These are phyloP conservation scores for bread wheat (Triticum aestivum) DNA, from an alignment of 176 grass and related monocot genomes.

Conservation along the genomic window IWGSC_CS_RefSeq_v2.1 NC_057810.1:722867767-722868266, in stretches of 20 bases:
- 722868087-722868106: constrained; percentile 11
- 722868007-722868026: constrained; percentile 3
- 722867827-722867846: neutral
- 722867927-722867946: neutral
- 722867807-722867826: neutral
- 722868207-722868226: neutral
- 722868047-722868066: neutral
- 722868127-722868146: neutral
- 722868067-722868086: neutral
- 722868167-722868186: constrained; percentile 33
- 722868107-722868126: constrained; percentile 27
- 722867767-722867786: neutral
- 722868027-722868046: constrained; percentile 2
- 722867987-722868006: neutral
- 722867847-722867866: neutral
- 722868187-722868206: neutral
- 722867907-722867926: neutral
- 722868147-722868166: constrained; percentile 26
- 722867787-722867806: neutral
- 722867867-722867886: constrained; percentile 19
- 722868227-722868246: constrained; percentile 15
- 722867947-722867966: constrained; percentile 31
- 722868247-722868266: constrained; percentile 18
- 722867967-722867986: neutral
- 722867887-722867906: constrained; percentile 13